A percentile compares a stretch with the other conserved stretches of the same genome.
These are phyloP conservation scores for Thermothelomyces thermophilus DNA, from an alignment of 2,329 filamentous ascomycete genomes.

Conservation along the genomic window DNA sequence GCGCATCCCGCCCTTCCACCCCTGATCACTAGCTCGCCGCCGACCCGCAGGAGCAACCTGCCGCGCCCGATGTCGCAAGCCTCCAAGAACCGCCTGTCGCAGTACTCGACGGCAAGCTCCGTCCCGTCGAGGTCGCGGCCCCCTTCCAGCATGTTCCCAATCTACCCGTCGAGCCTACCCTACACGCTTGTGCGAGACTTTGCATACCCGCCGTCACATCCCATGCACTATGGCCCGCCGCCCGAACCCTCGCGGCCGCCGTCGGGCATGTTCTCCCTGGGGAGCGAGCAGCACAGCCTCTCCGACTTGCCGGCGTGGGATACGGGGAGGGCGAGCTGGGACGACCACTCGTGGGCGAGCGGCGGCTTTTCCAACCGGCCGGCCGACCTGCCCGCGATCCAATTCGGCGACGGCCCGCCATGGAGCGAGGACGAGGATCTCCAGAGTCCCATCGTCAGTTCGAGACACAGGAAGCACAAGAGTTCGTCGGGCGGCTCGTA, in stretches of 20 bases:
- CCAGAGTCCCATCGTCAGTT: constrained; percentile 81
- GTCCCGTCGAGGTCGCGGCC: constrained; percentile 66
- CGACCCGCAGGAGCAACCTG: constrained; percentile 52
- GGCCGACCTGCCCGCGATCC: constrained; percentile 71
- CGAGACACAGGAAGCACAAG: constrained; percentile 80
- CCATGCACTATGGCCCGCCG: constrained; percentile 89
- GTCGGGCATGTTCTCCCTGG: constrained; percentile 78
- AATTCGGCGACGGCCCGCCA: constrained; percentile 81
- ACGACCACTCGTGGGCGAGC: constrained; percentile 39
- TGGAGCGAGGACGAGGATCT: constrained; percentile 96
- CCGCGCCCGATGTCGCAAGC: constrained; percentile 68
- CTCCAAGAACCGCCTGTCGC: constrained; percentile 74
- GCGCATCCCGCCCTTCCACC: constrained; percentile 51
- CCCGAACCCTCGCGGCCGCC: constrained; percentile 63
- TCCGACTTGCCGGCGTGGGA: constrained; percentile 83
- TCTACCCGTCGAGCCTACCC: constrained; percentile 76
- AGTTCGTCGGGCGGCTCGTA: constrained; percentile 50
- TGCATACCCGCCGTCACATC: constrained; percentile 76
- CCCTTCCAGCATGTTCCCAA: constrained; percentile 71
- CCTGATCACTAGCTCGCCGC: constrained; percentile 48
- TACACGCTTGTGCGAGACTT: constrained; percentile 96
- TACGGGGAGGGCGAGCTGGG: constrained; percentile 51
- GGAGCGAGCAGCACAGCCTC: constrained; percentile 69
- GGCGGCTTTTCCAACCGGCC: constrained; percentile 51
- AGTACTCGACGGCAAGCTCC: constrained; percentile 66